These are phyloP conservation scores for Cichorium intybus DNA, from an alignment of 140 eudicot genomes.

Conservation along the genomic window DNA sequence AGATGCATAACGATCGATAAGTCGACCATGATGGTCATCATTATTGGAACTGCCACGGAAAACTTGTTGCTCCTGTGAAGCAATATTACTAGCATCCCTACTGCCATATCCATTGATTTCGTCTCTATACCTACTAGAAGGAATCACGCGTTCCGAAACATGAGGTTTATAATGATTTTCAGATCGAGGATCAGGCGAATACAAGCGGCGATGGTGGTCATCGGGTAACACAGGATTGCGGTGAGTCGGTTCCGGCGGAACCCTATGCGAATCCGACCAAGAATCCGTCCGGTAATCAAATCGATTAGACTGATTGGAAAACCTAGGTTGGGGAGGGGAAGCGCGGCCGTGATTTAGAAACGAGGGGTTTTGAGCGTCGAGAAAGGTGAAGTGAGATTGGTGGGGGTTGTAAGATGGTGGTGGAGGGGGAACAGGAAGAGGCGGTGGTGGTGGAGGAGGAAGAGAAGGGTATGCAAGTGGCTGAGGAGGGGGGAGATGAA, in stretches of 20 bases:
- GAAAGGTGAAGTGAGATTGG: slow-evolving; percentile 37
- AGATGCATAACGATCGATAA: slow-evolving; percentile 19
- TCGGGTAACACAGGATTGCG: slow-evolving; percentile 21
- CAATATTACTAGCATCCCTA: slow-evolving; percentile 21
- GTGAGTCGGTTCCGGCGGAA: slow-evolving; percentile 20
- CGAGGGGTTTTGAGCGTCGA: slow-evolving; percentile 32
- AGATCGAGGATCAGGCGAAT: slow-evolving; percentile 29
- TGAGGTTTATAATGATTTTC: slow-evolving; percentile 21
- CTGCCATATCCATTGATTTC: slow-evolving; percentile 35
- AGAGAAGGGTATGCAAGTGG: slow-evolving; percentile 28
- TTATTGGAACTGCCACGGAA: slow-evolving; percentile 13
- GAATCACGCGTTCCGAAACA: slow-evolving; percentile 20
- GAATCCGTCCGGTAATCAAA: slow-evolving; percentile 30
- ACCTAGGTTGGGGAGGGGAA: slow-evolving; percentile 39
- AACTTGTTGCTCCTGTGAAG: slow-evolving; percentile 17
- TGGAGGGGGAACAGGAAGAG: slow-evolving; percentile 38
- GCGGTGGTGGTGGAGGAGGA: slow-evolving; percentile 29
- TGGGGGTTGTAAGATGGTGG: slow-evolving; percentile 37
- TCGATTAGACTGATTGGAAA: slow-evolving; percentile 29
- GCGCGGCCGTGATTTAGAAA: slow-evolving; percentile 16
- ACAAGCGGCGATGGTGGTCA: slow-evolving; percentile 15
- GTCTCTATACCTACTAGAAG: slow-evolving; percentile 41
- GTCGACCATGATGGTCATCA: background rate
- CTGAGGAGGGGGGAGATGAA: slow-evolving; percentile 37
- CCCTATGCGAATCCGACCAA: slow-evolving; percentile 32